Base-by-base conservation (phyloP, 1,139 yeast species). In the Blastobotrys malaysiensis region DNA sequence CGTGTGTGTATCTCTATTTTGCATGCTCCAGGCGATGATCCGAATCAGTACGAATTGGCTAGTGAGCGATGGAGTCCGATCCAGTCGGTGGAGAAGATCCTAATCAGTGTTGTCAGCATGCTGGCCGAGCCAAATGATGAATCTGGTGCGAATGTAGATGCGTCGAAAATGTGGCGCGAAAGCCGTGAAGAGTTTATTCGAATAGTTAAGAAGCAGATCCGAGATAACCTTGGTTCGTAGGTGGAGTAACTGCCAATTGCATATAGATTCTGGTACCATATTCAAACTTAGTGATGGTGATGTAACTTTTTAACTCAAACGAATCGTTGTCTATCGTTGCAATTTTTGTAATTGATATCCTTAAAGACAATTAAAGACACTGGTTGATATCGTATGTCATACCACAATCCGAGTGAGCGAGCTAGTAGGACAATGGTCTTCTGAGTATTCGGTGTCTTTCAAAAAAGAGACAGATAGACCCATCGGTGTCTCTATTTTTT, bases 21-120 rank as follows among this genome's bases (percentile, higher is more conserved):
- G 60, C 99, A 93, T 68, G 83, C 97, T 1, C 96, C 98, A 0
- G 99, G 99, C 11, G 96, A 91, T 65, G 99, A 93, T 70, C 98
- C 99, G 22, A 83, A 90, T 69, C 91, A 86, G 77, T 93, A 93
- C 71, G 99, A 93, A 69, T 73, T 88, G 36, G 96, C 98, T 0
- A 95, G 91, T 61, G 99, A 93, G 71, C 77, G 99, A 60, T 93
- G 99, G 99, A 87, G 96, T 6, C 99, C 99, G 0, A 93, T 93
- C 47, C 99, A 93, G 69, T 88, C 96, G 66, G 91, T 93, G 24
- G 99, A 93, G 72, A 93, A 93, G 79, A 93, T 93, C 57, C 76
- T 93, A 59, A 73, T 93, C 57, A 86, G 96, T 69, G 98, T 93
- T 24, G 83, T 90, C 80, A 87, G 96, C 64, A 91, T 93, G 97